Conservation (phyloP, 1,284 basidiomycete genomes). For the Violaceomyces palustris region DNA sequence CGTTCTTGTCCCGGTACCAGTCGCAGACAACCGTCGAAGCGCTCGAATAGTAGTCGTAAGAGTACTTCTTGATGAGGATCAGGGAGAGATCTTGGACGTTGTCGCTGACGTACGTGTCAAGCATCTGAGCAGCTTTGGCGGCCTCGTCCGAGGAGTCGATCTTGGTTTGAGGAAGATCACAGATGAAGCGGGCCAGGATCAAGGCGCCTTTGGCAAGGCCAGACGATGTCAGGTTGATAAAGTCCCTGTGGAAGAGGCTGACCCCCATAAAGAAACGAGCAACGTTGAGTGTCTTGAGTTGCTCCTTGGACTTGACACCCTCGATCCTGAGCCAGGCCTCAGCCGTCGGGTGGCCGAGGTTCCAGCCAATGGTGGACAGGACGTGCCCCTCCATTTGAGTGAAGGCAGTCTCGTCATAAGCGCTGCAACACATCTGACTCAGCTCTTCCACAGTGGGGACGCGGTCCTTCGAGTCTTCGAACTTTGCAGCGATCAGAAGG, state of each 20-base stretch:
- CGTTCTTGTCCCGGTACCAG: constrained; percentile 63
- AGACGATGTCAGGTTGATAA: constrained; percentile 78
- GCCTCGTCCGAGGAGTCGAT: constrained; percentile 11
- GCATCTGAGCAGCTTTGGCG: constrained; percentile 61
- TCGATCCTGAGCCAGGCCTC: constrained; percentile 84
- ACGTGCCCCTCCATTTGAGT: constrained; percentile 76
- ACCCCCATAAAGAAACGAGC: constrained; percentile 98
- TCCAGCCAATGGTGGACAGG: constrained; percentile 91
- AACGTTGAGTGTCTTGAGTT: constrained; percentile 82
- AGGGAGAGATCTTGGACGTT: constrained; percentile 84
- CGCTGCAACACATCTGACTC: constrained; percentile 85
- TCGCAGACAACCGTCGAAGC: constrained; percentile 86
- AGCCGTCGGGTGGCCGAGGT: constrained; percentile 91
- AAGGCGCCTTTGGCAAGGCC: constrained; percentile 81
- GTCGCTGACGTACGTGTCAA: constrained; percentile 78
- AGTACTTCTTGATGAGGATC: constrained; percentile 94
- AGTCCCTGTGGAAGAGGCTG: constrained; percentile 93
- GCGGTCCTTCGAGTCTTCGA: constrained; percentile 97
- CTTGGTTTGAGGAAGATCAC: constrained; percentile 18
- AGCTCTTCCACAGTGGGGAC: constrained; percentile 92
- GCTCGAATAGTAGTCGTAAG: constrained; percentile 86
- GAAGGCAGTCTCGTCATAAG: constrained; percentile 92
- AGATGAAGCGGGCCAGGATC: constrained; percentile 80
- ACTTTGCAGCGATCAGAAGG: constrained; percentile 98
- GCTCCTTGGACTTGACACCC: constrained; percentile 60